Percentiles rank a stretch among this genome's conserved stretches.
Evolutionary conservation across 202 grass and related monocot genomes (phyloP).

Genomic region (Setaria italica): DNA sequence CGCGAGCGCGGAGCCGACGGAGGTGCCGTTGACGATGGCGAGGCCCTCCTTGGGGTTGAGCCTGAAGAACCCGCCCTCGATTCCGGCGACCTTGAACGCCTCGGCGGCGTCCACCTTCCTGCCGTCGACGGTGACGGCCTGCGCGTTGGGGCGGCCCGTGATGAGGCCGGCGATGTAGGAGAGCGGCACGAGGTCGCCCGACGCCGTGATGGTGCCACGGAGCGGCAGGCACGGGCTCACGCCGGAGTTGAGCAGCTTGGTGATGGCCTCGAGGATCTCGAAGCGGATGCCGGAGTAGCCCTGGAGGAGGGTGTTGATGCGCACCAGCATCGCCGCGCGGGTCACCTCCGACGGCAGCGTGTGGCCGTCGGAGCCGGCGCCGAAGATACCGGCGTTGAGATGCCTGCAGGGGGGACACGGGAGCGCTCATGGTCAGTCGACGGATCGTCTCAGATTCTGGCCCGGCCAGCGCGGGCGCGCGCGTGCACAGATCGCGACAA

Average conservation of each 20-base stretch:
- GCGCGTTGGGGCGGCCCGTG: constrained; percentile 64
- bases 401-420: constrained; percentile 34
- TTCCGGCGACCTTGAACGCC: constrained; percentile 73
- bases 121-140: constrained; percentile 54
- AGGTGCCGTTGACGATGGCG: constrained; percentile 79
- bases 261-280: constrained; percentile 80
- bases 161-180: constrained; percentile 71
- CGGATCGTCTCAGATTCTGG: too few relatives aligned
- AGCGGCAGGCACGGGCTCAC: constrained; percentile 68
- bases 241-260: constrained; percentile 59
- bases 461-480: too few relatives aligned
- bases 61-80: constrained; percentile 71
- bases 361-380: constrained; percentile 53
- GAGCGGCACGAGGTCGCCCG: constrained; percentile 65
- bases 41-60: constrained; percentile 83
- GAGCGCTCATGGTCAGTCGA: too few relatives aligned
- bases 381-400: constrained; percentile 77
- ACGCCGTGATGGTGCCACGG: constrained; percentile 67
- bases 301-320: constrained; percentile 67
- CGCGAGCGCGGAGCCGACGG: constrained; percentile 67
- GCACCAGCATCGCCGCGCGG: constrained; percentile 67
- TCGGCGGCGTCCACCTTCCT: constrained; percentile 63
- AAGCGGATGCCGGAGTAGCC: constrained; percentile 77
- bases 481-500: too few relatives aligned
- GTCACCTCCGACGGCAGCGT: constrained; percentile 57